phyloP scores from a whole-genome alignment of 495 filamentous ascomycete genomes.

The Peziza echinospora region DNA sequence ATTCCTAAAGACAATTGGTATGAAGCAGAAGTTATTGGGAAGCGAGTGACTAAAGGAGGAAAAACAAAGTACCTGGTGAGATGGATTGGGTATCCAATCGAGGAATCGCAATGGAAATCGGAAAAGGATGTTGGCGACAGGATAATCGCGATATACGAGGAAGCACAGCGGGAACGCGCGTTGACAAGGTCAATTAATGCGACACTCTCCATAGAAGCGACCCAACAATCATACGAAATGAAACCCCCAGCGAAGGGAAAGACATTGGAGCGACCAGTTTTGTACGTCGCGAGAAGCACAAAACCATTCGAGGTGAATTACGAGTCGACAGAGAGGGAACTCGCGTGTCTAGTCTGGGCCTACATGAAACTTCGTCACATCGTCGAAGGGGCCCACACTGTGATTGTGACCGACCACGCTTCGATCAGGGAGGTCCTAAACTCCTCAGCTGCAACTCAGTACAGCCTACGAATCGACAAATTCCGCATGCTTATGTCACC shows the following conservation, averaged over 20 bases:
- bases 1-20: neutral
- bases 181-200: too few species aligned
- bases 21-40: neutral
- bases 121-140: neutral
- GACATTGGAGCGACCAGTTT: constrained; percentile 1
- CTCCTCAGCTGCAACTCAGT: too few species aligned
- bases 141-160: neutral
- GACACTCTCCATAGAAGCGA: neutral
- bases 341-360: neutral
- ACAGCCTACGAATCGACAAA: too few species aligned
- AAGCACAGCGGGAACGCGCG: neutral
- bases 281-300: constrained; percentile 1
- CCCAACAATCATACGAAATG: neutral
- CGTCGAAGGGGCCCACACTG: neutral
- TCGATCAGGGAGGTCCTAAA: too few species aligned
- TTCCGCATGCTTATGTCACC: too few species aligned
- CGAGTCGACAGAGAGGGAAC: constrained; percentile 2
- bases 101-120: neutral
- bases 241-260: neutral
- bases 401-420: too few species aligned
- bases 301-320: neutral
- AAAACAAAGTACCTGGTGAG: neutral
- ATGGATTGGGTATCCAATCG: neutral
- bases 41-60: neutral
- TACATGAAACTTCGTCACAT: neutral